Conservation (phyloP, 2,329 filamentous ascomycete genomes). For the Colletotrichum tropicicola region DNA sequence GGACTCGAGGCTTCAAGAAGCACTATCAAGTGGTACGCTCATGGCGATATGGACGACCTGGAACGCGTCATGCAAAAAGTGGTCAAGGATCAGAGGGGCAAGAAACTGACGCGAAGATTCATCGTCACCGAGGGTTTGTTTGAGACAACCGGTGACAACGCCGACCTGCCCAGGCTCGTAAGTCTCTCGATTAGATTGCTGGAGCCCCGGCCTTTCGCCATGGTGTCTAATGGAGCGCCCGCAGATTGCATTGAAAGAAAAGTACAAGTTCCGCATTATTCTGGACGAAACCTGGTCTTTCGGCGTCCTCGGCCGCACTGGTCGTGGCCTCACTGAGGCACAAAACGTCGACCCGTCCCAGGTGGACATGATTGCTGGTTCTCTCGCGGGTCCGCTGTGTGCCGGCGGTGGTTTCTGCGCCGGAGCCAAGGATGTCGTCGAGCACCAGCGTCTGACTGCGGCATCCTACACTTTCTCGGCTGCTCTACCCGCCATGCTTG, state of each 20-base stretch:
- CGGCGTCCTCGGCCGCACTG: conserved; percentile 90
- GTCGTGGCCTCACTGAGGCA: conserved; percentile 91
- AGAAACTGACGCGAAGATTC: conserved; percentile 90
- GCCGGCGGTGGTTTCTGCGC: conserved; percentile 97
- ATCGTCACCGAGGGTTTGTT: conserved; percentile 96
- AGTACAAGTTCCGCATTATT: conserved; percentile 98
- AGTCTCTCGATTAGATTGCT: conserved; percentile 39
- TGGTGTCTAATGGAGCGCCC: conserved; percentile 12
- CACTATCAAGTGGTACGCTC: conserved; percentile 92
- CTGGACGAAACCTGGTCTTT: conserved; percentile 99
- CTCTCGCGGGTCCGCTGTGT: conserved; percentile 87
- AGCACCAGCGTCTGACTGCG: conserved; percentile 94
- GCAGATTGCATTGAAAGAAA: conserved; percentile 83
- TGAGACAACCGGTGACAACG: conserved; percentile 87
- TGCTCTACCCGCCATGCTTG: conserved; percentile 89
- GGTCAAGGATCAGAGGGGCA: conserved; percentile 86
- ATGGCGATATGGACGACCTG: conserved; percentile 95
- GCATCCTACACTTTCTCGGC: conserved; percentile 96
- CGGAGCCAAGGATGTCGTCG: conserved; percentile 88
- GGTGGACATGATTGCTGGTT: conserved; percentile 97
- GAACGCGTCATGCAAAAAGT: conserved; percentile 87
- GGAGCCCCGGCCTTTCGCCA: not conserved
- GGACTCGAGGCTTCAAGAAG: conserved; percentile 93
- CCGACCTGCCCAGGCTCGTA: conserved; percentile 86
- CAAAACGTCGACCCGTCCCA: conserved; percentile 95